Conservation (phyloP, 1,139 yeast species). For the Sugiyamaella japonica region DNA sequence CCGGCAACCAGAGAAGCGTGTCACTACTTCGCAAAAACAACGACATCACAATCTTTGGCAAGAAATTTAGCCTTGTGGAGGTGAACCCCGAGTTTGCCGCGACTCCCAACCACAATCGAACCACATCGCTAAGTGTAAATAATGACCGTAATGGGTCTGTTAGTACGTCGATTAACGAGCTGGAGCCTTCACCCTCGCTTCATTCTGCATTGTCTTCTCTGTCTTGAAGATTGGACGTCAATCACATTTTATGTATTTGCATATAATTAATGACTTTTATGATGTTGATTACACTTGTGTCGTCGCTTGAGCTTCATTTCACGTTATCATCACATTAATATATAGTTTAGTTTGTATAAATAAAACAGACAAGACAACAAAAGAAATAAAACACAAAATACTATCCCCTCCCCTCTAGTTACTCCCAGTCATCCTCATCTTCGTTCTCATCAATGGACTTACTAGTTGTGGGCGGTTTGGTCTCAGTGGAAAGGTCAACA, state of each 20-base stretch:
- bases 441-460: constrained; percentile 33
- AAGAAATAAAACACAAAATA: neutral
- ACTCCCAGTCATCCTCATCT: constrained; percentile 64
- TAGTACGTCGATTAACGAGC: constrained; percentile 4
- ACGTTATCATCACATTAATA: constrained; percentile 5
- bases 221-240: neutral
- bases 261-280: constrained; percentile 13
- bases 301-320: neutral
- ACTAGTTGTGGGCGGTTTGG: constrained; percentile 14
- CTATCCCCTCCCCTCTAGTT: constrained; percentile 16
- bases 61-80: constrained; percentile 39
- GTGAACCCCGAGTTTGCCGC: constrained; percentile 40
- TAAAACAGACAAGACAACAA: neutral
- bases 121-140: constrained; percentile 18
- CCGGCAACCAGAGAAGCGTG: constrained; percentile 28
- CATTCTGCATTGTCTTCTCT: constrained; percentile 12
- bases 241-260: constrained; percentile 2
- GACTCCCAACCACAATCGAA: constrained; percentile 28
- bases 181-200: constrained; percentile 5
- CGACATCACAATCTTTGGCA: constrained; percentile 38
- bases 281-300: neutral
- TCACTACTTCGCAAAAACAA: constrained; percentile 35
- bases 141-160: constrained; percentile 4
- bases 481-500: constrained; percentile 32
- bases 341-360: neutral